Conservation (phyloP, 768 basidiomycete species). For the Paxillus rubicundulus region DNA sequence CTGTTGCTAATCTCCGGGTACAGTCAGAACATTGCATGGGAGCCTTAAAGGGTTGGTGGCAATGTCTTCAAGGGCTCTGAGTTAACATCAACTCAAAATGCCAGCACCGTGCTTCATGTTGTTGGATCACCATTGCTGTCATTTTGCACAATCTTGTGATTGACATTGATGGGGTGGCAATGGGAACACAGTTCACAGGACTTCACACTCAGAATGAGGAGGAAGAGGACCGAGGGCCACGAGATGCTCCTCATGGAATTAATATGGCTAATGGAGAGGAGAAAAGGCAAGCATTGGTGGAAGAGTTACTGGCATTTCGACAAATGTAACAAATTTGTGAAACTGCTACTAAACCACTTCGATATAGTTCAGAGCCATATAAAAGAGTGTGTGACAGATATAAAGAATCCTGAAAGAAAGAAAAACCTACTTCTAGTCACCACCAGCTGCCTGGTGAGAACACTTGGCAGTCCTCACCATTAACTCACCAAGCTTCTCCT, state of each 20-base stretch:
- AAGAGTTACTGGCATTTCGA: slow-evolving; percentile 5
- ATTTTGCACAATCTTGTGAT: slow-evolving; percentile 37
- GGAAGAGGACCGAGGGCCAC: neutral
- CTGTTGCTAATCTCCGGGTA: too few relatives aligned
- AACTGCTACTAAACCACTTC: neutral
- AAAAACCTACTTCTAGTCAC: too few relatives aligned
- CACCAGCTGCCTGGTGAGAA: too few relatives aligned
- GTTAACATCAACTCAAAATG: slow-evolving; percentile 25
- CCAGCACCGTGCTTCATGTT: slow-evolving; percentile 23
- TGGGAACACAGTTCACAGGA: slow-evolving; percentile 1
- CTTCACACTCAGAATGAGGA: slow-evolving; percentile 1
- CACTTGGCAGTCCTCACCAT: too few relatives aligned
- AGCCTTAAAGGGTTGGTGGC: too few relatives aligned
- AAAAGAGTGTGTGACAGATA: too few relatives aligned
- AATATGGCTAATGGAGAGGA: neutral
- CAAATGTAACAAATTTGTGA: slow-evolving; percentile 3
- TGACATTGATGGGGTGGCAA: slow-evolving; percentile 29
- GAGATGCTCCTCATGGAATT: neutral
- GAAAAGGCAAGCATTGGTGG: neutral
- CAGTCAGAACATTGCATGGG: too few relatives aligned
- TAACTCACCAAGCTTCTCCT: too few relatives aligned
- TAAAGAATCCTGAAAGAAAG: too few relatives aligned
- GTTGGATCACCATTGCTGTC: slow-evolving; percentile 34
- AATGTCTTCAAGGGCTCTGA: slow-evolving; percentile 13
- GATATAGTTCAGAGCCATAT: too few relatives aligned